phyloP scores from a whole-genome alignment of 2,329 filamentous ascomycete species.

The Claviceps humidiphila region DNA sequence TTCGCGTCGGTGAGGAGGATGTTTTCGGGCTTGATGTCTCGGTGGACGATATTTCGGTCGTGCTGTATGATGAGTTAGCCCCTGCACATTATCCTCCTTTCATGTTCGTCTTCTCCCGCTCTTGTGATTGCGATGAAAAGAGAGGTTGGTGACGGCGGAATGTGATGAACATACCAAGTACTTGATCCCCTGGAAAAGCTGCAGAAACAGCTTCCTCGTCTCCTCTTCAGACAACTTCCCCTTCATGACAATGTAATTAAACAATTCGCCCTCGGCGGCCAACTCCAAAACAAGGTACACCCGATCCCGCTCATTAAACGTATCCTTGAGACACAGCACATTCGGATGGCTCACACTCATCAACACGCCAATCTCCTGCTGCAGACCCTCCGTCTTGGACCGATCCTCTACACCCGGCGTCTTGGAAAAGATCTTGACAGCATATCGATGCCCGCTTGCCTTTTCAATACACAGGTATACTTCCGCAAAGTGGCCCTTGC shows the following conservation, averaged over 20 bases:
- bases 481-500: conserved; percentile 90
- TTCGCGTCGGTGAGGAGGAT: conserved; percentile 80
- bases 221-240: conserved; percentile 77
- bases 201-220: conserved; percentile 73
- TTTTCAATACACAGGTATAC: conserved; percentile 88
- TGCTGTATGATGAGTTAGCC: conserved; percentile 45
- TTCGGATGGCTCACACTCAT: conserved; percentile 97
- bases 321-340: conserved; percentile 84
- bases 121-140: background rate
- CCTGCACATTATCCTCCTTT: no score
- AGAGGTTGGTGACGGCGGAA: background rate
- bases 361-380: conserved; percentile 90
- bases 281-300: conserved; percentile 88
- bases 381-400: conserved; percentile 71
- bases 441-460: conserved; percentile 65
- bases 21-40: conserved; percentile 96
- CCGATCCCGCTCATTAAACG: conserved; percentile 80
- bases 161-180: conserved; percentile 57
- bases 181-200: conserved; percentile 87
- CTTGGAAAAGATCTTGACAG: conserved; percentile 91
- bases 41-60: conserved; percentile 91
- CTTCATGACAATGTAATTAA: conserved; percentile 88
- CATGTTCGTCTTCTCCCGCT: background rate
- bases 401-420: conserved; percentile 68
- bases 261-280: conserved; percentile 84